phyloP scores from a whole-genome alignment of 2,329 filamentous ascomycete genomes.

The Exophiala sp. region DNA sequence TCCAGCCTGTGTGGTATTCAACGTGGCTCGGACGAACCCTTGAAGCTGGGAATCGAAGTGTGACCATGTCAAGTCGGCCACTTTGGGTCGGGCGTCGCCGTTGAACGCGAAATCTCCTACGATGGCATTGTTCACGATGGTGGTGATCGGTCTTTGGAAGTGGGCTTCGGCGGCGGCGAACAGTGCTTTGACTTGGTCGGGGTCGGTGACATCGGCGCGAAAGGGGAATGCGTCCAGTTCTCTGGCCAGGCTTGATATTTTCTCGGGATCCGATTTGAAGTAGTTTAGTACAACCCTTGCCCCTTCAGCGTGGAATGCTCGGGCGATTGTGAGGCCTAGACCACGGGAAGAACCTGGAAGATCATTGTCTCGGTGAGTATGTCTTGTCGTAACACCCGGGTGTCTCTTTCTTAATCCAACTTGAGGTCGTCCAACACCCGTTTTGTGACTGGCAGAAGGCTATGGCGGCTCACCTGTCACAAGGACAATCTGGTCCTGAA shows the following conservation, averaged over 20 bases:
- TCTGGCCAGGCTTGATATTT: conserved; percentile 6
- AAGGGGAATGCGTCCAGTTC: conserved; percentile 15
- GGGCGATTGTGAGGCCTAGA: conserved; percentile 20
- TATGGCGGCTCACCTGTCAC: conserved; percentile 16
- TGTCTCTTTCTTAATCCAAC: neutral
- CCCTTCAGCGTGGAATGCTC: conserved; percentile 16
- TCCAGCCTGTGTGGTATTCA: conserved; percentile 25
- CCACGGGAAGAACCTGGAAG: conserved; percentile 19
- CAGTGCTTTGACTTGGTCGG: conserved; percentile 11
- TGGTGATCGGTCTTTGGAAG: conserved; percentile 18
- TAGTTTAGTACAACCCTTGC: conserved; percentile 23
- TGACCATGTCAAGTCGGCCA: conserved; percentile 20
- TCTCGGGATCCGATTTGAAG: conserved; percentile 5
- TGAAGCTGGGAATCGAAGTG: conserved; percentile 21
- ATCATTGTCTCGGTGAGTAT: neutral
- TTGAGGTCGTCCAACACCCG: too few species aligned
- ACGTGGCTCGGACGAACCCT: conserved; percentile 17
- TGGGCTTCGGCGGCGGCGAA: conserved; percentile 14
- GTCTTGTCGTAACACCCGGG: neutral
- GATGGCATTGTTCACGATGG: conserved; percentile 26
- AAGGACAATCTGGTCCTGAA: conserved; percentile 19
- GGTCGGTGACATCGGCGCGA: conserved; percentile 21
- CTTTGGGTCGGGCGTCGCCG: conserved; percentile 20
- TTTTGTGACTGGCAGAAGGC: too few species aligned
- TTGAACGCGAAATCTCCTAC: conserved; percentile 26